Base-by-base conservation (phyloP, 805 yeast species). In the Priceomyces medius region DNA sequence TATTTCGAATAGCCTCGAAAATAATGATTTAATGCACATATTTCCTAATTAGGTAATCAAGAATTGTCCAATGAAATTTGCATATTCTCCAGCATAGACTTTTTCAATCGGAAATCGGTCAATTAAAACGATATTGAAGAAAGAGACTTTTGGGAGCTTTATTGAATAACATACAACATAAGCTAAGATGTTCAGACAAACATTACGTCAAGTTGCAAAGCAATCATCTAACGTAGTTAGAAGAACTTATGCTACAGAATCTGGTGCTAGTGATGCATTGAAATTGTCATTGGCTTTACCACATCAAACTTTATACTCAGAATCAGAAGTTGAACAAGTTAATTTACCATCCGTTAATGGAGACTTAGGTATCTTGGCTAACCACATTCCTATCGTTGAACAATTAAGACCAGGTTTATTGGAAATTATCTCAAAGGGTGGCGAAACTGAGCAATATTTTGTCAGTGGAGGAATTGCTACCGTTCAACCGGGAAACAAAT, bases 331-430 rank as follows among this genome's bases (percentile, higher is more conserved):
- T 41, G 64, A 68, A 53, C 76, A 93, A 77, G 98, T 93, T 56
- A 93, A 93, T 75, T 77, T 93, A 55, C 99, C 99, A 61, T 95
- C 96, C 50, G 77, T 84, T 59, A 83, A 93, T 54, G 99, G 99
- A 67, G 95, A 87, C 64, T 80, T 91, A 71, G 99, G 99, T 87
- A 80, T 93, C 53, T 76, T 93, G 63, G 97, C 98, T 57, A 85
- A 88, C 76, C 99, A 93, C 81, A 96, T 93, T 61, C 98, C 99
- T 59, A 81, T 86, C 58, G 88, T 91, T 51, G 98, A 93, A 75
- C 96, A 93, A 78, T 82, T 93, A 66, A 80, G 83, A 62, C 96
- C 99, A 56, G 99, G 99, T 69, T 78, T 93, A 48, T 85, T 93
- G 58, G 97, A 90, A 70, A 81, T 93, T 62, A 84, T 88, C 53